Percentiles rank a stretch among this genome's conserved stretches.
Conservation (phyloP, 495 filamentous ascomycete species). For the Collariella sp. region DNA sequence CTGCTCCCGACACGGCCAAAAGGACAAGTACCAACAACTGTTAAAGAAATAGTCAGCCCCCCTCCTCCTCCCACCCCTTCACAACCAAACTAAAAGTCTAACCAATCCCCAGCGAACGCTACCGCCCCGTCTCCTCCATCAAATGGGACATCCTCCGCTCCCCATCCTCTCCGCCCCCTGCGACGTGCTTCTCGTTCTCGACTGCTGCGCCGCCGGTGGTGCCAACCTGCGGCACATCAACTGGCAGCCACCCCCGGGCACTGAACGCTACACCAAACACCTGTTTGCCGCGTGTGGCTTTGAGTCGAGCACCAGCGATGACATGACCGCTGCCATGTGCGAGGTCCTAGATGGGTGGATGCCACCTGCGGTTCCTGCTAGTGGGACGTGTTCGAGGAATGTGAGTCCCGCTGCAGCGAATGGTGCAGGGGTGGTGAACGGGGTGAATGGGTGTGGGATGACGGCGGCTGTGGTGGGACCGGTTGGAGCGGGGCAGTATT, state of each 20-base stretch:
- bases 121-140: conserved; percentile 24
- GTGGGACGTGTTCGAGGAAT: background rate
- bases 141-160: conserved; percentile 23
- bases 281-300: conserved; percentile 31
- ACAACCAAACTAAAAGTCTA: too few relatives aligned
- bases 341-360: conserved; percentile 22
- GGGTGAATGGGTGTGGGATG: background rate
- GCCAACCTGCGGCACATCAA: conserved; percentile 20
- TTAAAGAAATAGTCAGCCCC: conserved; percentile 28
- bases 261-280: conserved; percentile 27
- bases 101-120: conserved; percentile 27
- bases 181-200: conserved; percentile 28
- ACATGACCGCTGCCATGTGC: conserved; percentile 30
- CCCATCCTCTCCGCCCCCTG: conserved; percentile 21
- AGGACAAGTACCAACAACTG: conserved; percentile 12
- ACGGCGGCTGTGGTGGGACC: background rate
- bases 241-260: conserved; percentile 15
- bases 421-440: background rate
- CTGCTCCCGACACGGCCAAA: conserved; percentile 9
- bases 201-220: conserved; percentile 31
- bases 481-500: background rate
- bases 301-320: conserved; percentile 28
- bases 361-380: background rate
- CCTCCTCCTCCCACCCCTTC: background rate
- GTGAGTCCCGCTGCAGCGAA: background rate